phyloP scores from a whole-genome alignment of 192 early-diverging fungal species.

The Kappamyces sp. region DNA sequence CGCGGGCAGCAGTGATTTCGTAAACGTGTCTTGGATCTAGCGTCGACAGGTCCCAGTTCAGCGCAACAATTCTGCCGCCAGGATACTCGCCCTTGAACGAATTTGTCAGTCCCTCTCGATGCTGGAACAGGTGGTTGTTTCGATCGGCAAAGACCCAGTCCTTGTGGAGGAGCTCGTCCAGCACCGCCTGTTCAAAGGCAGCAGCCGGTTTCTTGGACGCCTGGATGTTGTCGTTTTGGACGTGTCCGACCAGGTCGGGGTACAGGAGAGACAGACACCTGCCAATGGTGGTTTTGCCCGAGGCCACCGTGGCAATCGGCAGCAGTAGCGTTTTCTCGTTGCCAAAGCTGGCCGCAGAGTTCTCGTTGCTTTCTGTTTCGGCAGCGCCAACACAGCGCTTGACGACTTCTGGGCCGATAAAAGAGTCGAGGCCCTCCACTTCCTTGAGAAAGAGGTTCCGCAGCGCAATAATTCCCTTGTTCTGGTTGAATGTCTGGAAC shows the following conservation, averaged over 20 bases:
- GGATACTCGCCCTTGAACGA: slow-evolving; percentile 50
- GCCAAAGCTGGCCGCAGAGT: slow-evolving; percentile 2
- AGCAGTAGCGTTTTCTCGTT: slow-evolving; percentile 42
- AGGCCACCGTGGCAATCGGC: slow-evolving; percentile 75
- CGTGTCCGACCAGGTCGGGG: slow-evolving; percentile 47
- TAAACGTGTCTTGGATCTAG: slow-evolving; percentile 39
- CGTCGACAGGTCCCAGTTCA: slow-evolving; percentile 70
- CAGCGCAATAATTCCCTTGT: slow-evolving; percentile 76
- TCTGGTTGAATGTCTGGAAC: slow-evolving; percentile 58
- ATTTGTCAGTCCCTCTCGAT: slow-evolving; percentile 46
- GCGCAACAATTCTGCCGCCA: slow-evolving; percentile 58
- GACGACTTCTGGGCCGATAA: slow-evolving; percentile 2
- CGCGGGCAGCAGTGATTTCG: slow-evolving; percentile 45
- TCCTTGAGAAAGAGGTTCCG: slow-evolving; percentile 72
- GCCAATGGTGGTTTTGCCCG: slow-evolving; percentile 57
- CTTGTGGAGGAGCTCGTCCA: slow-evolving; percentile 43
- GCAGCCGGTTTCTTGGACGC: slow-evolving; percentile 44
- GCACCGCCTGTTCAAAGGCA: slow-evolving; percentile 53
- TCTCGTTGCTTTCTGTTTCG: background rate
- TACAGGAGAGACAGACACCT: slow-evolving; percentile 20
- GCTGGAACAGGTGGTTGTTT: slow-evolving; percentile 59
- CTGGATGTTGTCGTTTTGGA: slow-evolving; percentile 76
- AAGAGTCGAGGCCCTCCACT: slow-evolving; percentile 22
- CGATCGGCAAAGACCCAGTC: slow-evolving; percentile 76
- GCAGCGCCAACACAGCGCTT: background rate